Conservation (phyloP, 2,329 filamentous ascomycete species). For the Microdochium bolleyi region DNA sequence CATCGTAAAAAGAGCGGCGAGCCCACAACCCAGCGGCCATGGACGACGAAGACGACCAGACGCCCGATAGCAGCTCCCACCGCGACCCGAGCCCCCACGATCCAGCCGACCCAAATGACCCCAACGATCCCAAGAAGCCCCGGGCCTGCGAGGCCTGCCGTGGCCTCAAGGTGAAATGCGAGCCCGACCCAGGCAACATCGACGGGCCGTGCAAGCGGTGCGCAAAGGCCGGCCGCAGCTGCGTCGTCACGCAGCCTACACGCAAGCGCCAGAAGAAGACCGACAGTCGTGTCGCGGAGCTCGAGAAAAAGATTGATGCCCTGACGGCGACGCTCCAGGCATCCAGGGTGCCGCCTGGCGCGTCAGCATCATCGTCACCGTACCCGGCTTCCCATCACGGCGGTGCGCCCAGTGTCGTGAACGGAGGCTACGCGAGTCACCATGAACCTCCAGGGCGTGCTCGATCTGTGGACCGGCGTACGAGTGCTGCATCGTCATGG, state of each 20-base stretch:
- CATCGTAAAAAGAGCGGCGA: neutral
- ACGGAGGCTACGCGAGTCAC: no score
- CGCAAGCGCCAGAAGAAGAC: constrained; percentile 87
- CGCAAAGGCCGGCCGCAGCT: constrained; percentile 69
- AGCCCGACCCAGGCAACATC: constrained; percentile 56
- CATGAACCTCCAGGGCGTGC: neutral
- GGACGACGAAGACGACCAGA: constrained; percentile 4
- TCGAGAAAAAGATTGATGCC: constrained; percentile 89
- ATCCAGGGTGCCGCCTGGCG: constrained; percentile 15
- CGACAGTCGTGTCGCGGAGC: constrained; percentile 78
- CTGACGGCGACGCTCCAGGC: constrained; percentile 73
- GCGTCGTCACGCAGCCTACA: constrained; percentile 66
- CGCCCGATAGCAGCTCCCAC: constrained; percentile 7
- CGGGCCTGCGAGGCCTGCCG: constrained; percentile 71
- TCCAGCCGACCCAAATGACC: constrained; percentile 11
- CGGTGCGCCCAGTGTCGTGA: no score
- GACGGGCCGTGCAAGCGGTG: constrained; percentile 68
- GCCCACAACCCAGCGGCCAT: neutral
- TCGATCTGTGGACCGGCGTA: neutral
- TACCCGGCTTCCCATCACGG: no score
- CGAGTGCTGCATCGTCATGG: neutral
- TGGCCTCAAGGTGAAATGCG: constrained; percentile 76
- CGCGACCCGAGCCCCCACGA: constrained; percentile 1
- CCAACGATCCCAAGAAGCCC: constrained; percentile 53
- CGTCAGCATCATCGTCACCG: no score